A percentile compares a stretch with the other conserved stretches of the same genome.
phyloP scores from a whole-genome alignment of 2,329 filamentous ascomycete genomes.

The Graphilbum sp. region DNA sequence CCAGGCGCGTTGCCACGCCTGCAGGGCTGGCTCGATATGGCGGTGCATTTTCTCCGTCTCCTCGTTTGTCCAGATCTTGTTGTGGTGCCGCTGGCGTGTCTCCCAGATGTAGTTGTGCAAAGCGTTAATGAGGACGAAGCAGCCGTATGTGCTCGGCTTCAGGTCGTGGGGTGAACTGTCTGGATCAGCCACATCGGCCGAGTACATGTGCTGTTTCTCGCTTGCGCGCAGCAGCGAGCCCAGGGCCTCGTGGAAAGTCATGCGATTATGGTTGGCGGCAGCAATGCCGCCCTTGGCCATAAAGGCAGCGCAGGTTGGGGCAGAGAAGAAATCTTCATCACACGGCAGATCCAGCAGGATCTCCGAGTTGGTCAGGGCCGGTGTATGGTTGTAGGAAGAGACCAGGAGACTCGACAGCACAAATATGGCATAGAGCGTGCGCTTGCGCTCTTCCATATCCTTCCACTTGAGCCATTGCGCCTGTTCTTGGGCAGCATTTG shows the following conservation, averaged over 20 bases:
- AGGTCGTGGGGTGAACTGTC: slow-evolving; percentile 34
- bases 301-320: slow-evolving; percentile 71
- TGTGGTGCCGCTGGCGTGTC: slow-evolving; percentile 77
- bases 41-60: slow-evolving; percentile 94
- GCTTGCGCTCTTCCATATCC: slow-evolving; percentile 72
- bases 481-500: slow-evolving; percentile 36
- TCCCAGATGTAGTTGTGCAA: slow-evolving; percentile 99
- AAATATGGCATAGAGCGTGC: slow-evolving; percentile 83
- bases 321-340: slow-evolving; percentile 80
- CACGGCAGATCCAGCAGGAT: slow-evolving; percentile 80
- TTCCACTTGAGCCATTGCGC: slow-evolving; percentile 87
- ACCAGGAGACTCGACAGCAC: slow-evolving; percentile 81
- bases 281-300: slow-evolving; percentile 57
- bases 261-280: slow-evolving; percentile 50
- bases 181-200: slow-evolving; percentile 14
- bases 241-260: slow-evolving; percentile 70
- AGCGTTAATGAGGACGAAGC: slow-evolving; percentile 80
- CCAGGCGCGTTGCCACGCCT: slow-evolving; percentile 92
- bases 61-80: slow-evolving; percentile 74
- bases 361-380: slow-evolving; percentile 85
- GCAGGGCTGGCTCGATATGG: slow-evolving; percentile 83
- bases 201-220: slow-evolving; percentile 26
- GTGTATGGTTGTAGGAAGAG: slow-evolving; percentile 83
- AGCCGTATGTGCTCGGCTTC: slow-evolving; percentile 80
- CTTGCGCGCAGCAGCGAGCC: slow-evolving; percentile 68